A percentile compares a stretch with the other conserved stretches of the same genome.
These are phyloP conservation scores for Adenanthera pavonina DNA, from an alignment of 306 rosid genomes.

Conservation along the genomic window DNA sequence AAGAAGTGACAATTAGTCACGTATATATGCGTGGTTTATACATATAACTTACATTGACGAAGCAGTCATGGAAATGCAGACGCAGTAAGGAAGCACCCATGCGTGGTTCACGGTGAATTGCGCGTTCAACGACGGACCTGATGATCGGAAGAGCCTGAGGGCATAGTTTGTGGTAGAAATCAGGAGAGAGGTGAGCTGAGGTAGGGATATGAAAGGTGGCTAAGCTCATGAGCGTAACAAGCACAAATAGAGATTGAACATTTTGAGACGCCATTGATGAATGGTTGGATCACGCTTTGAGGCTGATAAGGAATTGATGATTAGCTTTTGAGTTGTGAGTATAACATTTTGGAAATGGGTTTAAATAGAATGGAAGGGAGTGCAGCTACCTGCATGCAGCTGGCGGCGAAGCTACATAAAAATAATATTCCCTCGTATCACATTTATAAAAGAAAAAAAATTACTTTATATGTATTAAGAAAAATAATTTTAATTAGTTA, in stretches of 20 bases:
- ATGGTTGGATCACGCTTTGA: neutral
- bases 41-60: constrained; percentile 52
- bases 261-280: constrained; percentile 32
- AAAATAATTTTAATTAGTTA: too few species aligned
- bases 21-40: neutral
- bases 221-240: constrained; percentile 24
- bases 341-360: neutral
- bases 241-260: constrained; percentile 15
- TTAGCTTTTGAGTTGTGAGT: neutral
- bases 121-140: constrained; percentile 32
- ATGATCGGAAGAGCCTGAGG: constrained; percentile 48
- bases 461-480: too few species aligned
- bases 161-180: constrained; percentile 40
- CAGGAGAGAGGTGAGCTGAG: constrained; percentile 2
- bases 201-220: constrained; percentile 17
- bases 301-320: neutral
- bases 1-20: too few species aligned
- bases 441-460: too few species aligned
- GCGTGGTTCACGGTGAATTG: constrained; percentile 41
- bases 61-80: constrained; percentile 61
- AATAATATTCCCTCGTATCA: neutral
- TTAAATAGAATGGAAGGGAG: constrained; percentile 30
- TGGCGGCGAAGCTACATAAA: neutral
- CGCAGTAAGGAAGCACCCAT: constrained; percentile 58
- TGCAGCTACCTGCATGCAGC: neutral